Percentiles rank a stretch among this genome's conserved stretches.
phyloP scores from a whole-genome alignment of 2,329 filamentous ascomycete species.

The Aspergillus sp. region DNA sequence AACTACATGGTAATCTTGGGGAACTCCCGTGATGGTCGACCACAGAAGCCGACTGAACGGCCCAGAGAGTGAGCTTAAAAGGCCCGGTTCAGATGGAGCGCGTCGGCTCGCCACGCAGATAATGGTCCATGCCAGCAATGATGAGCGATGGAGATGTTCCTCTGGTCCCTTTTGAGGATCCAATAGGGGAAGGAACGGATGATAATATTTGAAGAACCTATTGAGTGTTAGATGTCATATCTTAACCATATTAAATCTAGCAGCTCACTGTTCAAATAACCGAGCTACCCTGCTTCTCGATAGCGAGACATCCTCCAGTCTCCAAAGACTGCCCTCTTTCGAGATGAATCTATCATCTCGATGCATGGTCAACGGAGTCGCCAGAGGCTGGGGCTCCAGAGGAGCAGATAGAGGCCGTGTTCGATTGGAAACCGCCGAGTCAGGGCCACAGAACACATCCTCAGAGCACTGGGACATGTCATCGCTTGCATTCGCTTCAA shows the following conservation, averaged over 20 bases:
- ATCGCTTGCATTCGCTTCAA: conserved; percentile 22
- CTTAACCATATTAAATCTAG: background rate
- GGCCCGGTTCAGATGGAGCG: conserved; percentile 46
- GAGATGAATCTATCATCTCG: conserved; percentile 28
- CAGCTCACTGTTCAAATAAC: conserved; percentile 37
- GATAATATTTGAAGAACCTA: conserved; percentile 57
- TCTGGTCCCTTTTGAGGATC: conserved; percentile 50
- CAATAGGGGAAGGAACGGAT: conserved; percentile 57
- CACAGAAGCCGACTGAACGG: conserved; percentile 53
- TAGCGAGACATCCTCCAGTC: conserved; percentile 42
- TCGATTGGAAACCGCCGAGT: conserved; percentile 22
- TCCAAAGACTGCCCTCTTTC: conserved; percentile 39
- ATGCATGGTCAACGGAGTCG: conserved; percentile 27
- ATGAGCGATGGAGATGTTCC: conserved; percentile 51
- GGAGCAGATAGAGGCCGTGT: conserved; percentile 27
- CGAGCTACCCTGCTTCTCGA: conserved; percentile 33
- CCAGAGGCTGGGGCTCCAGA: conserved; percentile 25
- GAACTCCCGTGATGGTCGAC: conserved; percentile 52
- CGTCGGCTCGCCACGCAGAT: conserved; percentile 55
- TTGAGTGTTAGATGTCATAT: conserved; percentile 2
- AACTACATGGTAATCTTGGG: conserved; percentile 56
- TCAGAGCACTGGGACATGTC: conserved; percentile 29
- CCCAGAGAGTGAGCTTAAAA: conserved; percentile 44
- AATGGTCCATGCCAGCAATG: conserved; percentile 59
- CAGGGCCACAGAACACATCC: conserved; percentile 26